phyloP scores from a whole-genome alignment of 2,329 filamentous ascomycete genomes.

The Beauveria asiatica region DNA sequence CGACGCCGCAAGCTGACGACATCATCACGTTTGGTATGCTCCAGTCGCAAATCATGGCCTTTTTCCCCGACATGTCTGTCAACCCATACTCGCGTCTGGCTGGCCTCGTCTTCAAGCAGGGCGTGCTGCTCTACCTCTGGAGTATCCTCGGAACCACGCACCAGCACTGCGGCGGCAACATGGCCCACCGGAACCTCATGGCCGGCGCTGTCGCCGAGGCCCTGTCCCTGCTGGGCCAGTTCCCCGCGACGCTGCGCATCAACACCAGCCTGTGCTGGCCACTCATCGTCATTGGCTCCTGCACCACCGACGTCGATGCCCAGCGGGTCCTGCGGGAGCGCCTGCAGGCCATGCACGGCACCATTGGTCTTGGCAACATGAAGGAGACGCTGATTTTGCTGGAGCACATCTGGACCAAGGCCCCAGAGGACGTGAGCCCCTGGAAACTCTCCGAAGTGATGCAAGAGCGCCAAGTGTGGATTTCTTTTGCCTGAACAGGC shows the following conservation, averaged over 20 bases:
- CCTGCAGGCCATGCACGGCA: constrained; percentile 25
- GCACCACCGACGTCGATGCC: constrained; percentile 25
- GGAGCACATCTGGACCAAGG: constrained; percentile 33
- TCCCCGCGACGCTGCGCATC: constrained; percentile 25
- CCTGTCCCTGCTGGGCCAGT: constrained; percentile 22
- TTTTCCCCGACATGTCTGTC: constrained; percentile 27
- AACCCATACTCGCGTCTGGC: constrained; percentile 30
- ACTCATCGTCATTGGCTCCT: constrained; percentile 29
- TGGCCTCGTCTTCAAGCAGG: constrained; percentile 36
- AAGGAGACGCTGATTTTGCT: constrained; percentile 32
- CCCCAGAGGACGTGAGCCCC: constrained; percentile 24
- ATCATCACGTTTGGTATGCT: constrained; percentile 35
- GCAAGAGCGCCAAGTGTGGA: constrained; percentile 38
- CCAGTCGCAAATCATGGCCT: constrained; percentile 32
- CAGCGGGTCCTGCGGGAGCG: constrained; percentile 27
- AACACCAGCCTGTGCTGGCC: constrained; percentile 34
- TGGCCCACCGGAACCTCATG: constrained; percentile 19
- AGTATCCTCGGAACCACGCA: constrained; percentile 24
- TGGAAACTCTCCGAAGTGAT: constrained; percentile 38
- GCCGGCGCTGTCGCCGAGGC: constrained; percentile 23
- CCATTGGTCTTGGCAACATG: constrained; percentile 38
- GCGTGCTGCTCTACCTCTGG: constrained; percentile 34
- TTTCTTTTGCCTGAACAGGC: constrained; percentile 34
- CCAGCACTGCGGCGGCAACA: constrained; percentile 12
- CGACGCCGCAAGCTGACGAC: constrained; percentile 27